phyloP scores from a whole-genome alignment of 192 early-diverging fungal genomes.

The Coemansia sp. region DNA sequence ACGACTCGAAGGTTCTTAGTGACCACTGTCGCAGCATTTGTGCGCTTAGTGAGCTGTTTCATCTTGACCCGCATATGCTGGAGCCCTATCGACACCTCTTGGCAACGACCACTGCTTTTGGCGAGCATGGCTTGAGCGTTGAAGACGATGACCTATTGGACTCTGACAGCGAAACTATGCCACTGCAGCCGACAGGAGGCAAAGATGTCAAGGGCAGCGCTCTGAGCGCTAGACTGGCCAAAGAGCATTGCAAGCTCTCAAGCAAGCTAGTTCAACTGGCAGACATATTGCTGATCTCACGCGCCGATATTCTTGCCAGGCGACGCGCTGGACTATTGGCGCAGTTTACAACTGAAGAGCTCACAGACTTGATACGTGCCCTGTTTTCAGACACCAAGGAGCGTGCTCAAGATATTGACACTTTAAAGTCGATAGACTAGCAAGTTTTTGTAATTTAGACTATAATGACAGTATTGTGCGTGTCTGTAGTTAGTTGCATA shows the following conservation, averaged over 20 bases:
- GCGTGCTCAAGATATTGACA: conserved; percentile 40
- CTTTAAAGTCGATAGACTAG: conserved; percentile 9
- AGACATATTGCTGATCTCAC: conserved; percentile 44
- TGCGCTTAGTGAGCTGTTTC: too few relatives aligned
- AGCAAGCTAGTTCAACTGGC: conserved; percentile 40
- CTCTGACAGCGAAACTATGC: conserved; percentile 6
- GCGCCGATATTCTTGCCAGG: conserved; percentile 46
- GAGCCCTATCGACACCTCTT: conserved; percentile 4
- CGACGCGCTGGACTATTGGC: conserved; percentile 39
- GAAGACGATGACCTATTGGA: conserved; percentile 9
- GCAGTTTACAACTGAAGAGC: conserved; percentile 32
- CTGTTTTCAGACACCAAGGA: conserved; percentile 45
- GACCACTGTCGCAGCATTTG: too few relatives aligned
- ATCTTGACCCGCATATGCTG: conserved; percentile 11
- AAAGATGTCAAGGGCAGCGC: neutral
- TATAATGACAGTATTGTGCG: too few relatives aligned
- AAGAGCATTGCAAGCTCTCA: conserved; percentile 19
- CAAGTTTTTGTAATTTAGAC: neutral
- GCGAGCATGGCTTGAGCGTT: neutral
- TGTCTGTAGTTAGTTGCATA: neutral
- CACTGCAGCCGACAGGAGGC: neutral
- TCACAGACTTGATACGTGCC: conserved; percentile 30
- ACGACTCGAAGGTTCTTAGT: too few relatives aligned
- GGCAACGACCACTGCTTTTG: neutral
- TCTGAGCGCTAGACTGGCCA: conserved; percentile 13